Conservation (phyloP, 129 eudicot genomes). For the Centella asiatica region DNA sequence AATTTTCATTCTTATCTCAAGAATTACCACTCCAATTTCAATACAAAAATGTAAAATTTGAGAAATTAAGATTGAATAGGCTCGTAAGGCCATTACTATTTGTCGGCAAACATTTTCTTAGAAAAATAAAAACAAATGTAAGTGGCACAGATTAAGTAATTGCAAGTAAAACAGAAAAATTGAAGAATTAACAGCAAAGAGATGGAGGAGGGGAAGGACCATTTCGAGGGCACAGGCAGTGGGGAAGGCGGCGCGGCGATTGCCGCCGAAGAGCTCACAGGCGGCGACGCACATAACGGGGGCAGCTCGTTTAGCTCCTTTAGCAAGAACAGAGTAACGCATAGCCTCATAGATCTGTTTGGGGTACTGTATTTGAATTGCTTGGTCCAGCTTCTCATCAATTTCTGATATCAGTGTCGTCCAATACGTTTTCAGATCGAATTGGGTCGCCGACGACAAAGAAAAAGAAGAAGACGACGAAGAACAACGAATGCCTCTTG, state of each 20-base stretch:
- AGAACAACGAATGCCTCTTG: slow-evolving; percentile 27
- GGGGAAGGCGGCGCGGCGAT: slow-evolving; percentile 89
- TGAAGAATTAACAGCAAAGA: not conserved
- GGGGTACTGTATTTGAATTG: slow-evolving; percentile 76
- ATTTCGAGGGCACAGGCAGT: slow-evolving; percentile 99
- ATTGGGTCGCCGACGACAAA: slow-evolving; percentile 27
- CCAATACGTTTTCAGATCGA: slow-evolving; percentile 90
- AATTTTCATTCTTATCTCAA: no score
- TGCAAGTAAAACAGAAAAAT: not conserved
- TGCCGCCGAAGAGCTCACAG: slow-evolving; percentile 86
- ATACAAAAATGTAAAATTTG: no score
- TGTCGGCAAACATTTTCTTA: no score
- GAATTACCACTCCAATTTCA: no score
- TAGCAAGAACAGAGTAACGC: slow-evolving; percentile 89
- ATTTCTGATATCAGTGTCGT: slow-evolving; percentile 62
- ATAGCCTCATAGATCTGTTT: slow-evolving; percentile 82
- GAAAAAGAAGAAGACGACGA: slow-evolving; percentile 22
- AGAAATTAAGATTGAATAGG: no score
- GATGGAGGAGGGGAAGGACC: slow-evolving; percentile 18
- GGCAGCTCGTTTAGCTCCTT: slow-evolving; percentile 89
- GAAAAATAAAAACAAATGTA: no score
- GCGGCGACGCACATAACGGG: slow-evolving; percentile 98
- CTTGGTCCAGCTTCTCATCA: slow-evolving; percentile 72
- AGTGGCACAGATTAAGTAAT: no score
- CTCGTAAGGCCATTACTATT: no score